Conservation (phyloP, 768 basidiomycete genomes). For the Lentinula detonsa region DNA sequence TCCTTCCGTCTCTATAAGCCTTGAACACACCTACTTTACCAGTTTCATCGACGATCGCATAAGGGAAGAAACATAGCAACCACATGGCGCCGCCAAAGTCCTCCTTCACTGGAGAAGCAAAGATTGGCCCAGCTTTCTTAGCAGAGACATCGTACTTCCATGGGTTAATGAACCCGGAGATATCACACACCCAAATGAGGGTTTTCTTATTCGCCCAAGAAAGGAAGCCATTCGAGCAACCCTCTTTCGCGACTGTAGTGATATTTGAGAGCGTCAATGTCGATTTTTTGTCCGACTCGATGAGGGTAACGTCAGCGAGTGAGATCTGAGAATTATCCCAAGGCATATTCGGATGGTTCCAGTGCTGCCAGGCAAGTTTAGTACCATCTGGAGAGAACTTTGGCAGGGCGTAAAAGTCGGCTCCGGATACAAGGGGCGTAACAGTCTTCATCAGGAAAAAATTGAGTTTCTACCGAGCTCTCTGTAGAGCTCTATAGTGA, state of each 20-base stretch:
- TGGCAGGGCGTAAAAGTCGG: slow-evolving; percentile 66
- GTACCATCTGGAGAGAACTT: slow-evolving; percentile 47
- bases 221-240: slow-evolving; percentile 37
- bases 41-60: slow-evolving; percentile 16
- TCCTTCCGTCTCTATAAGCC: slow-evolving; percentile 22
- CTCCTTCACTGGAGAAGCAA: slow-evolving; percentile 7
- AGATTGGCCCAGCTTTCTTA: background rate
- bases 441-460: no score
- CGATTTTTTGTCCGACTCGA: background rate
- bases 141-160: slow-evolving; percentile 29
- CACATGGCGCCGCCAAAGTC: slow-evolving; percentile 19
- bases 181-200: slow-evolving; percentile 45
- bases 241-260: slow-evolving; percentile 32
- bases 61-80: slow-evolving; percentile 14
- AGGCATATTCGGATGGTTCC: slow-evolving; percentile 63
- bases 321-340: slow-evolving; percentile 49
- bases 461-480: no score
- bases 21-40: slow-evolving; percentile 22
- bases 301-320: slow-evolving; percentile 29
- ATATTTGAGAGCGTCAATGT: slow-evolving; percentile 17
- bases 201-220: slow-evolving; percentile 36
- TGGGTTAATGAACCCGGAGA: slow-evolving; percentile 48
- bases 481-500: no score
- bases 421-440: slow-evolving; percentile 42
- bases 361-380: slow-evolving; percentile 47